These are phyloP conservation scores for Umbilicus rupestris DNA, from an alignment of 164 flowering plant genomes.

Conservation along the genomic window DNA sequence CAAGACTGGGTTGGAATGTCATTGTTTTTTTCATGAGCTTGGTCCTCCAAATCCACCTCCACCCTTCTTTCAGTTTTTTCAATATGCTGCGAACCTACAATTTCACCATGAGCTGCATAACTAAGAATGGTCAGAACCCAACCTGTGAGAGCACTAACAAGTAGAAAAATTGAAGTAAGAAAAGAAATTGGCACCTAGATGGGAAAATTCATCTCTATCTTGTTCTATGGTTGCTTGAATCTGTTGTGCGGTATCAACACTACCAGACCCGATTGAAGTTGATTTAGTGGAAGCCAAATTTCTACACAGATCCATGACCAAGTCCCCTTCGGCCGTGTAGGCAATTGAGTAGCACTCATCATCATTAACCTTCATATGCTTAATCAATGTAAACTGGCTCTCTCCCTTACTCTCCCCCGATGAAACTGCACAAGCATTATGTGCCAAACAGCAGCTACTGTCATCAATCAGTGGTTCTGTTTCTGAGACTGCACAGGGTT, in stretches of 20 bases:
- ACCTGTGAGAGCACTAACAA: neutral
- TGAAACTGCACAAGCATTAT: neutral
- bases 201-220: constrained; percentile 16
- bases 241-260: neutral
- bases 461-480: neutral
- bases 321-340: constrained; percentile 1
- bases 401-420: neutral
- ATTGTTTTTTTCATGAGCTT: neutral
- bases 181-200: constrained; percentile 21
- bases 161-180: neutral
- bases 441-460: neutral
- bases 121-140: neutral
- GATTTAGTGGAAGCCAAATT: neutral
- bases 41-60: neutral
- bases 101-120: neutral
- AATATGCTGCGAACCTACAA: neutral
- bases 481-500: neutral
- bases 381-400: constrained; percentile 10
- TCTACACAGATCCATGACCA: constrained; percentile 4
- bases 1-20: neutral
- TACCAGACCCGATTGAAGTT: neutral
- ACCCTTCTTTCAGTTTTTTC: neutral
- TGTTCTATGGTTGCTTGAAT: neutral
- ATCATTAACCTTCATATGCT: constrained; percentile 24
- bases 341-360: constrained; percentile 12